These are phyloP conservation scores for Rhynchospora breviuscula DNA, from an alignment of 176 grass and related monocot genomes.

Conservation along the genomic window DNA sequence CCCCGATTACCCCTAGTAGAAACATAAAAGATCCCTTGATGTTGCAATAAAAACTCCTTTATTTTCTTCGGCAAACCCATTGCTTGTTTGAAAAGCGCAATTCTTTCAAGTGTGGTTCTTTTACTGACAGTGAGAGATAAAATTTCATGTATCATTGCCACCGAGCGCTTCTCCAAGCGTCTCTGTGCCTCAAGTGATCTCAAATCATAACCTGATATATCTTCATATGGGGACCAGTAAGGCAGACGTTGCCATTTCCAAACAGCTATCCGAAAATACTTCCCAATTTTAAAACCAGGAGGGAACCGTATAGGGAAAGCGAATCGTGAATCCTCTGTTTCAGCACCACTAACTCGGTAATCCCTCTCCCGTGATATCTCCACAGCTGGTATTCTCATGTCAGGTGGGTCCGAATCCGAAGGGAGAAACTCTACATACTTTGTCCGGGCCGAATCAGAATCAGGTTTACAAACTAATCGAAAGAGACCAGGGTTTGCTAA, in stretches of 20 bases:
- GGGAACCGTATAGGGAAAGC: constrained; percentile 77
- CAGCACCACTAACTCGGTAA: constrained; percentile 49
- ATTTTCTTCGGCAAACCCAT: constrained; percentile 81
- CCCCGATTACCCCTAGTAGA: constrained; percentile 77
- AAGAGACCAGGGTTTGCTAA: constrained; percentile 52
- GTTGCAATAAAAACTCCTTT: constrained; percentile 77
- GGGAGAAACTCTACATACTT: constrained; percentile 68
- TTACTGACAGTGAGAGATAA: constrained; percentile 62
- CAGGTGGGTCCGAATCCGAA: constrained; percentile 32
- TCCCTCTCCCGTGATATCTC: constrained; percentile 60
- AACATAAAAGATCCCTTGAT: constrained; percentile 90
- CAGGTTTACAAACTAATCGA: constrained; percentile 44
- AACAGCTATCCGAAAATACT: constrained; percentile 74
- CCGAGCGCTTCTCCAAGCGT: constrained; percentile 77
- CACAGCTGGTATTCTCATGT: constrained; percentile 48
- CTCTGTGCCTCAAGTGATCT: constrained; percentile 67
- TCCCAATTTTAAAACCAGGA: constrained; percentile 91
- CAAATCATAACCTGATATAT: constrained; percentile 76
- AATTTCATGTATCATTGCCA: constrained; percentile 67
- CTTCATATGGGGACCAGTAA: constrained; percentile 76
- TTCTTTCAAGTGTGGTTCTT: constrained; percentile 70
- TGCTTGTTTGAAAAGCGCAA: constrained; percentile 62
- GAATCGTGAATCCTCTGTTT: constrained; percentile 71
- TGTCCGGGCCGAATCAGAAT: constrained; percentile 19
- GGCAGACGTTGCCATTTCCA: constrained; percentile 95